phyloP scores from a whole-genome alignment of 371 early-diverging fungal species.

The Mucor sp. region DNA sequence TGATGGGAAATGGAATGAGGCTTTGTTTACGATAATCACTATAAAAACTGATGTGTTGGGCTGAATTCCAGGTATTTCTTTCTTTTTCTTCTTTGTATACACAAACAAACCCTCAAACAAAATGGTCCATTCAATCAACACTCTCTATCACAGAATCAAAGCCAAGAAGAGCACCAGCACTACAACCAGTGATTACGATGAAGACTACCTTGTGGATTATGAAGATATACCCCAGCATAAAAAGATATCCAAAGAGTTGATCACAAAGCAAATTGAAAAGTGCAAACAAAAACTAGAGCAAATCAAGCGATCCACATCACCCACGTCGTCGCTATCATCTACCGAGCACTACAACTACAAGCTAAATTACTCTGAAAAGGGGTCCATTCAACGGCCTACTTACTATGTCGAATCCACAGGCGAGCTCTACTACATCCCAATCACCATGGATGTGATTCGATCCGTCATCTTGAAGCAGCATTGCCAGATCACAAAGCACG shows the following conservation, averaged over 20 bases:
- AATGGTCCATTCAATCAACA: neutral
- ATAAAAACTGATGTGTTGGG: slow-evolving; percentile 7
- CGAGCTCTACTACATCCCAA: slow-evolving; percentile 1
- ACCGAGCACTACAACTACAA: slow-evolving; percentile 6
- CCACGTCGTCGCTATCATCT: neutral
- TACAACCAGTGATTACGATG: neutral
- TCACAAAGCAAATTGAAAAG: slow-evolving; percentile 6
- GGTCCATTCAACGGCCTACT: slow-evolving; percentile 12
- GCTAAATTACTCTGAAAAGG: slow-evolving; percentile 17
- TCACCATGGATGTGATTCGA: slow-evolving; percentile 20
- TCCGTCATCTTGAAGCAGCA: slow-evolving; percentile 21
- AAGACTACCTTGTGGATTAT: slow-evolving; percentile 17
- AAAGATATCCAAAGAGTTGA: slow-evolving; percentile 7
- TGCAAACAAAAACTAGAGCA: slow-evolving; percentile 6
- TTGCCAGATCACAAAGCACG: slow-evolving; percentile 17
- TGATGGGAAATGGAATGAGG: slow-evolving; percentile 7
- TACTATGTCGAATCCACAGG: slow-evolving; percentile 6
- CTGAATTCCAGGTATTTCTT: slow-evolving; percentile 5
- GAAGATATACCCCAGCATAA: slow-evolving; percentile 4
- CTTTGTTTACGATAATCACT: slow-evolving; percentile 8
- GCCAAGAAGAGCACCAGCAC: neutral
- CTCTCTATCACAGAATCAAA: neutral
- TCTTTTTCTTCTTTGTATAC: neutral
- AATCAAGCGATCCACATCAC: neutral
- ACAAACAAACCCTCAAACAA: neutral